phyloP scores from a whole-genome alignment of 495 filamentous ascomycete genomes.

The Penicillium lagena region DNA sequence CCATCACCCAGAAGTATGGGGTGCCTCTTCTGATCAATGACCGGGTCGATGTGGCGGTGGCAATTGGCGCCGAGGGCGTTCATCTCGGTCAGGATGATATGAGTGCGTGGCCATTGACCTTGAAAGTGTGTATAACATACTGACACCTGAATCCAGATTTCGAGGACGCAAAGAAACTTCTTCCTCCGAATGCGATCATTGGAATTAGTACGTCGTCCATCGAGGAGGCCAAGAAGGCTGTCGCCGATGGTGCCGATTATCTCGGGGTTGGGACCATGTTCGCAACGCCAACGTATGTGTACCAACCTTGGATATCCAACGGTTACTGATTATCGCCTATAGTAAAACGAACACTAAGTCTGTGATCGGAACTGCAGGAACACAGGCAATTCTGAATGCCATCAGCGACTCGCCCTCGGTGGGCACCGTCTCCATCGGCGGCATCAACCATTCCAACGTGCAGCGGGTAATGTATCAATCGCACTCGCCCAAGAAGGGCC shows the following conservation, averaged over 20 bases:
- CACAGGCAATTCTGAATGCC: constrained; percentile 57
- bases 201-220: constrained; percentile 67
- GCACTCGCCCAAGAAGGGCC: constrained; percentile 34
- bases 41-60: constrained; percentile 85
- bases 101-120: constrained; percentile 39
- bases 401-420: constrained; percentile 43
- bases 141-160: constrained; percentile 18
- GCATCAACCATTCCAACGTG: constrained; percentile 74
- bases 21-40: constrained; percentile 93
- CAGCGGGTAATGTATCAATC: constrained; percentile 68
- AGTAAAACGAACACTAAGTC: constrained; percentile 66
- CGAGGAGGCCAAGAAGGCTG: constrained; percentile 61
- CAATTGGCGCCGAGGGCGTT: constrained; percentile 79
- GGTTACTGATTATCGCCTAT: constrained; percentile 3
- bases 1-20: constrained; percentile 55
- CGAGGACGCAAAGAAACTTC: constrained; percentile 57
- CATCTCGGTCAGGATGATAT: constrained; percentile 96
- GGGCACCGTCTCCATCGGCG: constrained; percentile 75
- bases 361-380: constrained; percentile 76
- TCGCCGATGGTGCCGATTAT: constrained; percentile 72
- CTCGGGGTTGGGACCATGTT: constrained; percentile 84
- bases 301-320: not conserved
- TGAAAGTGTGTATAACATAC: too few relatives aligned
- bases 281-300: constrained; percentile 67
- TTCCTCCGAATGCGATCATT: constrained; percentile 65